phyloP scores from a whole-genome alignment of 306 rosid species.

The Castanea mollissima region DNA sequence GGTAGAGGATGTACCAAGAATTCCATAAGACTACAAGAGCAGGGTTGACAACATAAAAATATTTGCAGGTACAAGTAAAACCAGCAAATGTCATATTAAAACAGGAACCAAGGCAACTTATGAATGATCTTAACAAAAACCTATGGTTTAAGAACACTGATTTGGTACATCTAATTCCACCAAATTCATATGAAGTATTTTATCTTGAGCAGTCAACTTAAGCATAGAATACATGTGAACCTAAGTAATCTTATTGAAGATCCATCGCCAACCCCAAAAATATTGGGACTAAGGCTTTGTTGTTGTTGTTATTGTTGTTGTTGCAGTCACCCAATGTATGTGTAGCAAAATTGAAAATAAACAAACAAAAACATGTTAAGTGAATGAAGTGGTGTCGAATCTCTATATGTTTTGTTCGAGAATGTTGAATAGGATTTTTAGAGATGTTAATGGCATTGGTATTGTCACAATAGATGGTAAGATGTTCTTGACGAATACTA shows the following conservation, averaged over 20 bases:
- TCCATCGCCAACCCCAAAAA: too few species aligned
- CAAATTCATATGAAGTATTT: neutral
- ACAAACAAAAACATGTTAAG: too few species aligned
- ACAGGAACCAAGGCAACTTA: neutral
- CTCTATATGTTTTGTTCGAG: too few species aligned
- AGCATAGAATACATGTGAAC: neutral
- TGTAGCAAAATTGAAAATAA: too few species aligned
- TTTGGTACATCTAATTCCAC: slow-evolving; percentile 12
- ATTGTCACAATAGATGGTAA: too few species aligned
- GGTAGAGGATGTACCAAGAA: neutral
- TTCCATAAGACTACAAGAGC: neutral
- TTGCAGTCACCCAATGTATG: too few species aligned
- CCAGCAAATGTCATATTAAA: neutral
- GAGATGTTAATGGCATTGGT: too few species aligned
- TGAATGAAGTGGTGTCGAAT: too few species aligned
- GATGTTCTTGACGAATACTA: too few species aligned
- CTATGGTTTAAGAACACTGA: neutral
- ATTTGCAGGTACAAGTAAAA: neutral
- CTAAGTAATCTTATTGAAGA: neutral
- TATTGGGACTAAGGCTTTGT: too few species aligned
- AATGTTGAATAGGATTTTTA: too few species aligned
- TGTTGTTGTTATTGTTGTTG: too few species aligned
- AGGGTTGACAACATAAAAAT: neutral
- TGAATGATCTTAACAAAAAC: neutral
- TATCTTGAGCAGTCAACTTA: neutral